Conservation (phyloP, 176 grass and related monocot species). For the Dendrocalamus sinicus region DNA sequence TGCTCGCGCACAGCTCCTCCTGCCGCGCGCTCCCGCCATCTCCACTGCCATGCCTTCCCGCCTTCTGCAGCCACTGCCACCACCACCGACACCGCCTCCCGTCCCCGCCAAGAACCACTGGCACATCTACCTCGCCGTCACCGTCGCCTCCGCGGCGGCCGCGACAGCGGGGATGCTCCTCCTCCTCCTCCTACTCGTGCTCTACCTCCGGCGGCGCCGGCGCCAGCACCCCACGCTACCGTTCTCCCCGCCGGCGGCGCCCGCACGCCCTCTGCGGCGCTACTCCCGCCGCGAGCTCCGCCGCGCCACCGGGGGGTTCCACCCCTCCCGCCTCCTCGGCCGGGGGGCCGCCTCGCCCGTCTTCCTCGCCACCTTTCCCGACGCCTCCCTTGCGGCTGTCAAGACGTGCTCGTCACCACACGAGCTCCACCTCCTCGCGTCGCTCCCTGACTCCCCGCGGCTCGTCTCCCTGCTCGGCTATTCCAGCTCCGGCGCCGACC, state of each 20-base stretch:
- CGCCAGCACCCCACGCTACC: conserved; percentile 5
- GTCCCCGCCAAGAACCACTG: neutral
- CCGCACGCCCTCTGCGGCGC: conserved; percentile 17
- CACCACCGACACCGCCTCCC: neutral
- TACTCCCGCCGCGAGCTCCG: conserved; percentile 40
- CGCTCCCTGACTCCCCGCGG: conserved; percentile 43
- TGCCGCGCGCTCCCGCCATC: neutral
- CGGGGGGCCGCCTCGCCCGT: conserved; percentile 67
- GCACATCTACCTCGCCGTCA: neutral
- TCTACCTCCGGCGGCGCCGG: conserved; percentile 18
- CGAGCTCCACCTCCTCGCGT: conserved; percentile 52
- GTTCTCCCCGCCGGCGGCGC: conserved; percentile 10
- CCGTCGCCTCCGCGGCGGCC: neutral
- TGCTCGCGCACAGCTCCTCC: neutral
- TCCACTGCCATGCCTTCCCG: conserved; percentile 40
- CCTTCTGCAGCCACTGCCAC: neutral
- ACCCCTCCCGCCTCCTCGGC: conserved; percentile 68
- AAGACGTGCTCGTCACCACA: conserved; percentile 54
- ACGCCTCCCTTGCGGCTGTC: conserved; percentile 52
- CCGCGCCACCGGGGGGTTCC: conserved; percentile 63
- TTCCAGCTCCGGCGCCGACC: conserved; percentile 19
- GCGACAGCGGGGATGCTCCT: neutral
- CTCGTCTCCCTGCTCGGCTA: conserved; percentile 64
- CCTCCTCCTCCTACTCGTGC: neutral
- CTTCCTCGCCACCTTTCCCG: conserved; percentile 61